phyloP scores from a whole-genome alignment of 495 filamentous ascomycete genomes.

The Aspergillus mulundensis region DNA sequence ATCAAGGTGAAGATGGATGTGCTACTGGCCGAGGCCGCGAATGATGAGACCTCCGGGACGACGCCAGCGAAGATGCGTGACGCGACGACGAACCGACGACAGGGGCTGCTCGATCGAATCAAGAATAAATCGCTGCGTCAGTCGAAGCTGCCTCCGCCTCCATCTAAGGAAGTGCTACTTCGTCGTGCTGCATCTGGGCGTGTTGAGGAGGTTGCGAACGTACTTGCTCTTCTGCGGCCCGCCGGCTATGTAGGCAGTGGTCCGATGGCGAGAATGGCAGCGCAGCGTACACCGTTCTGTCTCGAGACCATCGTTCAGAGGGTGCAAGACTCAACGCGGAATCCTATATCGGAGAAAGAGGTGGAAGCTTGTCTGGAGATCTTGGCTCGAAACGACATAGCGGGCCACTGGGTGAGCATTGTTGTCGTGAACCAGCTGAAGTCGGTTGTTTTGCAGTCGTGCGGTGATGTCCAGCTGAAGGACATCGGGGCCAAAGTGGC shows the following conservation, averaged over 20 bases:
- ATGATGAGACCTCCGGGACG: constrained; percentile 1
- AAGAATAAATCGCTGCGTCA: constrained; percentile 43
- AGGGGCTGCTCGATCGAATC: constrained; percentile 41
- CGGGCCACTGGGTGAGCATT: constrained; percentile 42
- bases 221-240: constrained; percentile 38
- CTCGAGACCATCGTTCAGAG: constrained; percentile 37
- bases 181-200: constrained; percentile 37
- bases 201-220: constrained; percentile 39
- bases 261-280: constrained; percentile 29
- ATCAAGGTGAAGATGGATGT: constrained; percentile 40
- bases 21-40: constrained; percentile 20
- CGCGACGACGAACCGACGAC: constrained; percentile 33
- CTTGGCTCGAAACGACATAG: constrained; percentile 36
- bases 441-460: constrained; percentile 45
- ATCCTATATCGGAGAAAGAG: constrained; percentile 37
- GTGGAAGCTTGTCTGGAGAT: constrained; percentile 42
- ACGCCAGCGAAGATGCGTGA: constrained; percentile 21
- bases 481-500: constrained; percentile 36
- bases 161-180: constrained; percentile 38
- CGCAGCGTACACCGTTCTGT: constrained; percentile 39
- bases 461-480: constrained; percentile 35
- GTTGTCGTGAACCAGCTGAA: constrained; percentile 39
- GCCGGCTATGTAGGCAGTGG: constrained; percentile 32
- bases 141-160: constrained; percentile 41
- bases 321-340: constrained; percentile 39